Percentiles rank a stretch among this genome's conserved stretches.
phyloP scores from a whole-genome alignment of 1,139 yeast genomes.

The Taphrina flavorubra region DNA sequence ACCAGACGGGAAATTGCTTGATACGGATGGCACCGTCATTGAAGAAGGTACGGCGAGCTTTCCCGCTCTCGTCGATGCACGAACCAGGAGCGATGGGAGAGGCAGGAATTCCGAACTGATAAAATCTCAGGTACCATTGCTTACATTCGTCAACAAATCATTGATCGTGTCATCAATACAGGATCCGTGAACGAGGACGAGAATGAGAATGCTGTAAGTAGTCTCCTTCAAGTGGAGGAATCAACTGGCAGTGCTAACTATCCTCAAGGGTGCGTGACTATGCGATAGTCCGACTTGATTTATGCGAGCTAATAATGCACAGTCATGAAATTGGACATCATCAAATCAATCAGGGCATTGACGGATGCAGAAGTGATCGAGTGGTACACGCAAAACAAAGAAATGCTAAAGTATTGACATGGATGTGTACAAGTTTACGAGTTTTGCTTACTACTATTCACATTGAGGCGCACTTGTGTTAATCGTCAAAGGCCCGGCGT shows the following conservation, averaged over 20 bases:
- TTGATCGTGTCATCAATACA: constrained; percentile 36
- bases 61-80: background rate
- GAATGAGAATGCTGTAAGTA: constrained; percentile 33
- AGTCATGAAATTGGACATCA: constrained; percentile 37
- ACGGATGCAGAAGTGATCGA: constrained; percentile 34
- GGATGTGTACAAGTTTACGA: too few relatives aligned
- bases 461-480: too few relatives aligned
- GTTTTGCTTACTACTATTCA: too few relatives aligned
- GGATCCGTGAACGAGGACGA: constrained; percentile 30
- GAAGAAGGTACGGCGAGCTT: constrained; percentile 20
- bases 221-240: background rate
- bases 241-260: too few relatives aligned
- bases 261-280: too few relatives aligned
- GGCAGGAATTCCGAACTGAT: background rate
- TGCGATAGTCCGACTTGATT: too few relatives aligned
- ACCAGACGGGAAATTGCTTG: constrained; percentile 26
- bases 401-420: constrained; percentile 26
- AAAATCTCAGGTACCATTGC: constrained; percentile 24
- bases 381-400: constrained; percentile 33
- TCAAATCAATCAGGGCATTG: constrained; percentile 38
- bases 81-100: too few relatives aligned
- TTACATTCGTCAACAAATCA: constrained; percentile 37
- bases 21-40: constrained; percentile 27
- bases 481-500: too few relatives aligned
- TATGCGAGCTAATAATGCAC: background rate